Base-by-base conservation (phyloP, 768 basidiomycete genomes). In the Hemileccinum rubropunctum region DNA sequence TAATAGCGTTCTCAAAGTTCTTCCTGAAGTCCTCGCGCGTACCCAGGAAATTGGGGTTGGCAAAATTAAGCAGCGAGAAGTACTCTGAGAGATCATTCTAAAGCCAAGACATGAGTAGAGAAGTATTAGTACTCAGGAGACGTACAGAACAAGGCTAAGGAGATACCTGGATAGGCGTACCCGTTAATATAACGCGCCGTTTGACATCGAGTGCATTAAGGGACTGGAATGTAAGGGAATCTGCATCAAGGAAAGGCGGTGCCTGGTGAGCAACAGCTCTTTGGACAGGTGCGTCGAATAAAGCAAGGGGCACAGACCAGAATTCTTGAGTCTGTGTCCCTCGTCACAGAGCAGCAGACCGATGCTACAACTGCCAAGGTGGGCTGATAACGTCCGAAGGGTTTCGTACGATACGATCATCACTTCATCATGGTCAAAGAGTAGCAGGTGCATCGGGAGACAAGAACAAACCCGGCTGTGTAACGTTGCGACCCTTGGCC, bases 371-470 rank as follows among this genome's bases (percentile, higher is more conserved):
- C 78, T 81, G 4, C 84, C 83, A 11, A 98, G 76, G 60, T 95
- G 82, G 0, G 70, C 82, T 8, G 84, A 78, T 12, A 98, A 73
- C 4, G 86, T 86, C 17, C 95, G 83, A 45, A 99, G 77, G 0
- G 92, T 95, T 67, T 99, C 95, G 58, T 99, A 99, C 0, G 97
- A 98, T 6, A 97, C 94, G 56, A 99, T 98, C 90, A 99, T 92
- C 39, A 98, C 95, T 95, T 53, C 0, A 27, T 36, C n/a, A 45
- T 26, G 21, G 13, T 32, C 15, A 28, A 32, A 27, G 18, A 33
- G n/a, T 9, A 13, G 39, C 39, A 40, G 37, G 32, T 14, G 33
- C 47, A n/a, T 39, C 26, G 47, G 8, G 28, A 18, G 13, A 32
- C 14, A 43, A 38, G 41, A 54, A 32, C 73, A 28, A 59, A 91